A percentile compares a stretch with the other conserved stretches of the same genome.
phyloP scores from a whole-genome alignment of 805 yeast species.

The Candida maris region DNA sequence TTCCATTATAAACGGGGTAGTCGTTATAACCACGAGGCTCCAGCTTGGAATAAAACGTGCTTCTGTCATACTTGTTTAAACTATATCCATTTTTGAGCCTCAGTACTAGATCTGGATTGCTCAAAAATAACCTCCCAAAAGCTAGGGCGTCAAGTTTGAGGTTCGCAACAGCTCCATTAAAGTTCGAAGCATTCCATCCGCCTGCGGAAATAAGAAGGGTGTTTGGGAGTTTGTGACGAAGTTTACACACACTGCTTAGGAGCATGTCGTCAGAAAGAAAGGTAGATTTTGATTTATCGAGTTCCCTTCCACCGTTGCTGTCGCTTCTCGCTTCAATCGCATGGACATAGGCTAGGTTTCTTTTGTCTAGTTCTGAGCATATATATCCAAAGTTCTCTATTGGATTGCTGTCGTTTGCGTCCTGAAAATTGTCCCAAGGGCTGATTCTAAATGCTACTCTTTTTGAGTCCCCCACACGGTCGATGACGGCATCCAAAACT shows the following conservation, averaged over 20 bases:
- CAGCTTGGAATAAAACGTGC: constrained; percentile 38
- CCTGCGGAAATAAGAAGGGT: constrained; percentile 29
- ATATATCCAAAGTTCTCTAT: constrained; percentile 26
- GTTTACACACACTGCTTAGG: constrained; percentile 9
- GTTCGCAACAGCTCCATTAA: constrained; percentile 12
- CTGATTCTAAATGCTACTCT: constrained; percentile 34
- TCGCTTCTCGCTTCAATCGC: constrained; percentile 36
- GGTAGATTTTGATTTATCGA: constrained; percentile 21
- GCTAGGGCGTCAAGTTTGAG: constrained; percentile 26
- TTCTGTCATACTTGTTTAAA: constrained; percentile 43
- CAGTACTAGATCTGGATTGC: constrained; percentile 55
- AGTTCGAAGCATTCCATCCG: constrained; percentile 25
- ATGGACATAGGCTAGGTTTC: constrained; percentile 35
- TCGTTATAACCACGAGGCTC: constrained; percentile 41
- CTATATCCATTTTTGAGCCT: constrained; percentile 39
- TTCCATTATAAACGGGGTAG: constrained; percentile 31
- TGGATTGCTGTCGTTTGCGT: constrained; percentile 18
- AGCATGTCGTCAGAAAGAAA: constrained; percentile 20
- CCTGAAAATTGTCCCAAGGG: constrained; percentile 35
- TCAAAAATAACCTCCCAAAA: constrained; percentile 46
- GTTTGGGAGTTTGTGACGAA: constrained; percentile 23
- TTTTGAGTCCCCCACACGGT: constrained; percentile 35
- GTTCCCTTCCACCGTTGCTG: constrained; percentile 24
- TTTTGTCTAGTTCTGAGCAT: constrained; percentile 30
- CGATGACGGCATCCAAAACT: constrained; percentile 35